Conservation (phyloP, 345 rosid genomes). For the Lagerstroemia speciosa region DNA sequence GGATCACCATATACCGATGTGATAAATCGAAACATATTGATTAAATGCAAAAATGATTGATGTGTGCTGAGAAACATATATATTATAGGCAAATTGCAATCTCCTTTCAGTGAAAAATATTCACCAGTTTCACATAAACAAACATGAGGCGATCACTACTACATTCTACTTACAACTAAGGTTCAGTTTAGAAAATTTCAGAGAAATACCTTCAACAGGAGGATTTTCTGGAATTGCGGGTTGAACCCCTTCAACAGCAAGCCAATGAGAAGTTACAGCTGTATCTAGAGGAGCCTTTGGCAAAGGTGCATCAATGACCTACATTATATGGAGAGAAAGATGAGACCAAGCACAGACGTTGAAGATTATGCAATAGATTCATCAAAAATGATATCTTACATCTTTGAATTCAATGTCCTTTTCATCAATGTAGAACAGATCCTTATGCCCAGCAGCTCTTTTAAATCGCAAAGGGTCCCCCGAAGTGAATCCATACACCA, state of each 20-base stretch:
- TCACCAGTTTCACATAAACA: neutral
- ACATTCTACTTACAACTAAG: neutral
- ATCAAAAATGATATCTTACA: slow-evolving; percentile 24
- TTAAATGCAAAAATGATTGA: neutral
- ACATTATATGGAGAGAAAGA: slow-evolving; percentile 7
- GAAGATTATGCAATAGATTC: neutral
- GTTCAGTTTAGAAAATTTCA: neutral
- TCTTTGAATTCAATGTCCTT: slow-evolving; percentile 65
- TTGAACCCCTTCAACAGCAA: slow-evolving; percentile 86
- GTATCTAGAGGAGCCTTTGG: slow-evolving; percentile 52
- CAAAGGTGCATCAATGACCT: slow-evolving; percentile 67
- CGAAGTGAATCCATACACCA: slow-evolving; percentile 54
- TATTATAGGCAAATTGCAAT: neutral
- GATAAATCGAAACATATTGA: neutral
- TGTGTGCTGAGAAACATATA: neutral
- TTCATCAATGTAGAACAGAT: slow-evolving; percentile 66
- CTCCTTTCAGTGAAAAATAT: neutral
- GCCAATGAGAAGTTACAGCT: slow-evolving; percentile 56
- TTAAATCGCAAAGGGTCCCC: slow-evolving; percentile 49
- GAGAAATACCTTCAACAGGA: slow-evolving; percentile 44
- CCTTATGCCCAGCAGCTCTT: slow-evolving; percentile 64
- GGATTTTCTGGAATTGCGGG: slow-evolving; percentile 71
- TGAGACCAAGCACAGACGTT: neutral
- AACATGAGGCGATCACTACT: neutral
- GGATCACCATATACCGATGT: neutral